A percentile compares a stretch with the other conserved stretches of the same genome.
Conservation (phyloP, 139 green algal species). For the Pedinophyceae sp. region DNA sequence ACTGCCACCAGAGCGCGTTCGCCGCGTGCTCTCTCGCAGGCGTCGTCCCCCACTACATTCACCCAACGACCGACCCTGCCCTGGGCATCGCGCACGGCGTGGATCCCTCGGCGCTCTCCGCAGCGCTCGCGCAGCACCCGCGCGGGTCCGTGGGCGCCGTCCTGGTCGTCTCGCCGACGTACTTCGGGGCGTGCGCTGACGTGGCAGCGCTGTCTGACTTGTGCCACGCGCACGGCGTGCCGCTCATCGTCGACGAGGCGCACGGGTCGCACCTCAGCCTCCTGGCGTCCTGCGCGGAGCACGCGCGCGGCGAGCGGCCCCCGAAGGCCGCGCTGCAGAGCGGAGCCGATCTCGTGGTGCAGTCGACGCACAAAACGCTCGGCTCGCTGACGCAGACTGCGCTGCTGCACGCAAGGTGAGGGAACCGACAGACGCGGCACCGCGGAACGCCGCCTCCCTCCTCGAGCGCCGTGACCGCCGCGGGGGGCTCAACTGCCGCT, state of each 20-base stretch:
- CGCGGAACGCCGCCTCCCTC: too few relatives aligned
- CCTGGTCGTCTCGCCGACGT: constrained; percentile 75
- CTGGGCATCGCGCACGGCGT: constrained; percentile 40
- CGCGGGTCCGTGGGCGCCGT: constrained; percentile 25
- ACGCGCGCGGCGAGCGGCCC: constrained; percentile 1
- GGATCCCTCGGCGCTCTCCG: constrained; percentile 21
- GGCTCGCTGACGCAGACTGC: constrained; percentile 67
- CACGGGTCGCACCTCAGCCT: constrained; percentile 73
- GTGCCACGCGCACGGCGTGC: constrained; percentile 36
- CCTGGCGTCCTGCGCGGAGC: constrained; percentile 19
- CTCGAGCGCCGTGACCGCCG: too few relatives aligned
- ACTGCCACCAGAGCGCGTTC: constrained; percentile 68
- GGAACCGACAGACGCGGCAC: too few relatives aligned
- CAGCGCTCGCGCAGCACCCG: constrained; percentile 19
- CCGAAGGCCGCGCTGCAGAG: constrained; percentile 26
- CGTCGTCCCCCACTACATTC: constrained; percentile 23
- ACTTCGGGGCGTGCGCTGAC: constrained; percentile 51
- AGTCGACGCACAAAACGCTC: constrained; percentile 90
- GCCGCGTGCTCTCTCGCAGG: constrained; percentile 21
- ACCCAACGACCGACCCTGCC: constrained; percentile 21
- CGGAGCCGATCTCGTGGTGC: constrained; percentile 69
- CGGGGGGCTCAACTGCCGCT: too few relatives aligned
- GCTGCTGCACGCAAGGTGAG: constrained; percentile 81
- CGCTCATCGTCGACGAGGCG: constrained; percentile 81
- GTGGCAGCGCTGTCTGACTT: constrained; percentile 30